Evolutionary conservation across 2,329 filamentous ascomycete genomes (phyloP).

Genomic region (Aspergillus versicolor): DNA sequence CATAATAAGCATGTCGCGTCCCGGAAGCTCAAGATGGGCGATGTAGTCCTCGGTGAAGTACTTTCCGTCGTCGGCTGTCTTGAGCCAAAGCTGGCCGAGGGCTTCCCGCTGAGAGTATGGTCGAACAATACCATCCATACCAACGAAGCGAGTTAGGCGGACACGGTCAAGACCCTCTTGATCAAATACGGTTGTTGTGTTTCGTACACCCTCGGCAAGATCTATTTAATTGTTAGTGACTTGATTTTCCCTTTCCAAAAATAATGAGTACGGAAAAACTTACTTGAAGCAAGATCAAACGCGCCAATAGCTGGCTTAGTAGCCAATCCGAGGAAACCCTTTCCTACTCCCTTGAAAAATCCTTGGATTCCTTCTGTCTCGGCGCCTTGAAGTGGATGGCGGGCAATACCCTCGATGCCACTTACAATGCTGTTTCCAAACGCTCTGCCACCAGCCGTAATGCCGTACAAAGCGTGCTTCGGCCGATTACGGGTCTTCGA

Average conservation of each 20-base stretch:
- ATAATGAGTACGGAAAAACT: slow-evolving; percentile 11
- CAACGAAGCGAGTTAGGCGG: slow-evolving; percentile 88
- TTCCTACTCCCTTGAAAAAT: slow-evolving; percentile 97
- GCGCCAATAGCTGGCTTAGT: slow-evolving; percentile 97
- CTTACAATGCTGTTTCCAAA: slow-evolving; percentile 90
- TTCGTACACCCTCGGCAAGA: slow-evolving; percentile 94
- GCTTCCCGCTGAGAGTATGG: slow-evolving; percentile 94
- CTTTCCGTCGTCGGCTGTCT: slow-evolving; percentile 94
- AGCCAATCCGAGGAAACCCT: slow-evolving; percentile 88
- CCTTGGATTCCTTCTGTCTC: slow-evolving; percentile 92
- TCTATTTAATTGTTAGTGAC: slow-evolving; percentile 42
- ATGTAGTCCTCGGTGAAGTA: slow-evolving; percentile 99
- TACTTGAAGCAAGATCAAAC: slow-evolving; percentile 88
- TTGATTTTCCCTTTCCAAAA: not conserved
- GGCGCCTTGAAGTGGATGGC: slow-evolving; percentile 91
- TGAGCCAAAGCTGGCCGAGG: slow-evolving; percentile 96
- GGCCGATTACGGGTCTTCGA: slow-evolving; percentile 88
- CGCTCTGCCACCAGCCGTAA: slow-evolving; percentile 91
- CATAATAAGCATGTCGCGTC: slow-evolving; percentile 86
- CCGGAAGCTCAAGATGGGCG: slow-evolving; percentile 87
- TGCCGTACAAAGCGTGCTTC: slow-evolving; percentile 95
- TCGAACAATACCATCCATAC: slow-evolving; percentile 86
- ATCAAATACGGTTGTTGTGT: slow-evolving; percentile 98
- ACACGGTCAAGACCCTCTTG: slow-evolving; percentile 91
- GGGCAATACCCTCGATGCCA: slow-evolving; percentile 87